Base-by-base conservation (phyloP, 2,329 filamentous ascomycete genomes). In the Clonostachys rhizophaga region DNA sequence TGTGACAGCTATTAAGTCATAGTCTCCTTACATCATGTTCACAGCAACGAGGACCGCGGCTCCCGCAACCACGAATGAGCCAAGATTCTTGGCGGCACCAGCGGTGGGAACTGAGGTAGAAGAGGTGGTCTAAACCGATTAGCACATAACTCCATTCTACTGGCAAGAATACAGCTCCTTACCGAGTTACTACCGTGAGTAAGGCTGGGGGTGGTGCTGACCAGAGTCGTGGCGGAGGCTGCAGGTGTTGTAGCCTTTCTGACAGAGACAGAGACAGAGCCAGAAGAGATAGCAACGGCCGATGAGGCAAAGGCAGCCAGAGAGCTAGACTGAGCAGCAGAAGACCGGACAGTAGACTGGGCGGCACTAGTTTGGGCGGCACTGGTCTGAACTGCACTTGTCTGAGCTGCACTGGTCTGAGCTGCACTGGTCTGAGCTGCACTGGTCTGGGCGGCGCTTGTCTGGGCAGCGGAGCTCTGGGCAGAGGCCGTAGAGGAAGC, bases 21-120 rank as follows among this genome's bases (percentile, higher is more conserved):
- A 30, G 9, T 5, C 24, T 30, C 4, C 24, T 52, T 54, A 57
- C 40, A 54, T 51, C 45, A 55, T 45, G 47, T 53, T 51, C 43
- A 42, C 41, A 1, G 46, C 50, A n/a, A 48, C 35, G 17, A 50
- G 9, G 30, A 42, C 43, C 20, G 49, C 47, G 5, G 47, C 45
- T 18, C 50, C 55, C 6, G 44, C 51, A 14, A 54, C 49, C 20
- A 51, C 2, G 20, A 43, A 42, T 34, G 34, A 51, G 42, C 10
- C 40, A 46, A 44, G 46, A 41, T 18, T 40, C 34, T 37, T 20
- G 17, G 44, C 24, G 17, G 50, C 50, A 43, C 44, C 50, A 36
- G 34, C 46, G 13, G 37, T 41, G 30, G 47, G 49, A 17, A 44
- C 34, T 24, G 17, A 24, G 16, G 44, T 48, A 36, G 43, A 44